Conservation (phyloP, 2,329 filamentous ascomycete species). For the Xylariaceae sp. region DNA sequence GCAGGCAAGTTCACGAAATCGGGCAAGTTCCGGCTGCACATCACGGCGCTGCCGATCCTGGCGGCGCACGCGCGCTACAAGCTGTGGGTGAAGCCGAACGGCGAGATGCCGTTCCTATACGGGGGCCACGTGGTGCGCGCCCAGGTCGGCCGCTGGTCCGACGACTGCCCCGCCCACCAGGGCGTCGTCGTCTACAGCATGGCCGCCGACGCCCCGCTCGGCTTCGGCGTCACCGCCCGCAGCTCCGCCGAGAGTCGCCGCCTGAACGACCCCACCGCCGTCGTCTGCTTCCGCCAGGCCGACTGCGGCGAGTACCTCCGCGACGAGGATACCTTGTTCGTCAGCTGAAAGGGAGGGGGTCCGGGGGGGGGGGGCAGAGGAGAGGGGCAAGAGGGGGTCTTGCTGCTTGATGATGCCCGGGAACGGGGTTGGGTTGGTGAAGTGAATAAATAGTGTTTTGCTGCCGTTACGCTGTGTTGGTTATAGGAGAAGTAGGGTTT, state of each 20-base stretch:
- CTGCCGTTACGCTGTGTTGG: background rate
- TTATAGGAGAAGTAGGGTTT: background rate
- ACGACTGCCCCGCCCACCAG: constrained; percentile 87
- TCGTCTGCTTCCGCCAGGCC: constrained; percentile 87
- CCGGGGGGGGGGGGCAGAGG: too few species aligned
- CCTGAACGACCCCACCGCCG: constrained; percentile 86
- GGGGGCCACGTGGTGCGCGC: constrained; percentile 76
- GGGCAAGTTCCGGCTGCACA: constrained; percentile 91
- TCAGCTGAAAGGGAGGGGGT: constrained; percentile 42
- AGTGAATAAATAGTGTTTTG: too few species aligned
- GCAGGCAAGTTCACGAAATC: constrained; percentile 93
- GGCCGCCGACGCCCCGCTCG: constrained; percentile 90
- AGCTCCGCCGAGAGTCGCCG: constrained; percentile 81
- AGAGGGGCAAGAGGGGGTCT: too few species aligned
- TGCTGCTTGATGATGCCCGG: too few species aligned
- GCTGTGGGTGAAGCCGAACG: constrained; percentile 95
- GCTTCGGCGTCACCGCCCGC: constrained; percentile 86
- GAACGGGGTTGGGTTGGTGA: too few species aligned
- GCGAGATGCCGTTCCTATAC: constrained; percentile 96
- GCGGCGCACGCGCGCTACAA: constrained; percentile 93
- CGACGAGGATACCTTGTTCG: constrained; percentile 72
- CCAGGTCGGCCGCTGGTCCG: constrained; percentile 51
- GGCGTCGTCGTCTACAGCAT: constrained; percentile 89
- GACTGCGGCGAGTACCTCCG: constrained; percentile 94
- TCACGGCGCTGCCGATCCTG: constrained; percentile 84